A percentile compares a stretch with the other conserved stretches of the same genome.
Evolutionary conservation across 129 eudicot genomes (phyloP).

Genomic region (Tagetes patula): DNA sequence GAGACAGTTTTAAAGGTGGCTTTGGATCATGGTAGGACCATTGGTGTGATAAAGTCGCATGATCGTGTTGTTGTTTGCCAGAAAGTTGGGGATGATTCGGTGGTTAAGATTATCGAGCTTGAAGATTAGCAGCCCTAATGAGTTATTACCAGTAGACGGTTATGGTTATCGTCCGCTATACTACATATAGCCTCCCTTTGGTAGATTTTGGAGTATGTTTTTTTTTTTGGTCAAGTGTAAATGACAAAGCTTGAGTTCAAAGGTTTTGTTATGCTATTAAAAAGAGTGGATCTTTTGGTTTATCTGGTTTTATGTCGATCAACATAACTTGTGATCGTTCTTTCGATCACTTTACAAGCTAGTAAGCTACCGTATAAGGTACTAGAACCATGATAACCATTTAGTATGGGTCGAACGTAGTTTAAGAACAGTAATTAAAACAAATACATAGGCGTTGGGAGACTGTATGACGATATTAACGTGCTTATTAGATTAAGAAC

Average conservation of each 20-base stretch:
- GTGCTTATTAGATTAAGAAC: too few species aligned
- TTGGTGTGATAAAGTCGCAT: conserved; percentile 70
- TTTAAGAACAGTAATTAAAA: too few species aligned
- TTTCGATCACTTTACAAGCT: too few species aligned
- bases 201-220: neutral
- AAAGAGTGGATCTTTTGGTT: neutral
- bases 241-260: conserved; percentile 27
- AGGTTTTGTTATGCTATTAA: conserved; percentile 18
- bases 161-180: neutral
- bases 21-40: conserved; percentile 67
- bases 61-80: conserved; percentile 89
- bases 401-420: too few species aligned
- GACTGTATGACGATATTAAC: too few species aligned
- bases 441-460: too few species aligned
- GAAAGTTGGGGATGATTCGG: conserved; percentile 85
- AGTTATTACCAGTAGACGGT: neutral
- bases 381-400: too few species aligned
- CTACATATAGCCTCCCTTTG: neutral
- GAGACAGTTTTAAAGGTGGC: conserved; percentile 76
- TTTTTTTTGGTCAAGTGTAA: conserved; percentile 11
- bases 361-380: too few species aligned
- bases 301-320: neutral
- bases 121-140: conserved; percentile 36
- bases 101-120: conserved; percentile 86
- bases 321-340: neutral